phyloP scores from a whole-genome alignment of 148 eudicot genomes.

The Talinum fruticosum region DNA sequence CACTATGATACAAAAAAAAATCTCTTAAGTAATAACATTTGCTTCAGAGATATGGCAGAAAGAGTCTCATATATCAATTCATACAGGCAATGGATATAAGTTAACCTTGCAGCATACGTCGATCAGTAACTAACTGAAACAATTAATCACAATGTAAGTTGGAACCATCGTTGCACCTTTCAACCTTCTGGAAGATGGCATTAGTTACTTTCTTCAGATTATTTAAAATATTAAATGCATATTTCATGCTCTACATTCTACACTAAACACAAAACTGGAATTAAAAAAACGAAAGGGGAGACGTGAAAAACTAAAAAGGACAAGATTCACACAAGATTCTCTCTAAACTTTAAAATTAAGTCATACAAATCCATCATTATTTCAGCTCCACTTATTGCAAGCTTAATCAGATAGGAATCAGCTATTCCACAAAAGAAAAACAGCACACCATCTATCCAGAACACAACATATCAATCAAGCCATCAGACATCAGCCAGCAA shows the following conservation, averaged over 20 bases:
- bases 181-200: background rate
- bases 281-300: background rate
- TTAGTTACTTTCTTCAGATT: background rate
- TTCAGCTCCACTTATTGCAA: background rate
- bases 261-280: background rate
- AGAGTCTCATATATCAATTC: too few relatives aligned
- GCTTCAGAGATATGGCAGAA: too few relatives aligned
- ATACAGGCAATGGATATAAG: background rate
- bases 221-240: background rate
- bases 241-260: background rate
- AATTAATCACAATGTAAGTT: background rate
- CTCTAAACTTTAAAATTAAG: background rate
- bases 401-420: background rate
- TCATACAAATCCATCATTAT: background rate
- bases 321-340: background rate
- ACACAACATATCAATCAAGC: background rate
- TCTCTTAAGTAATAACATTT: background rate
- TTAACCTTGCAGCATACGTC: background rate
- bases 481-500: background rate
- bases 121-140: background rate
- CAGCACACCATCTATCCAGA: background rate
- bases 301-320: background rate
- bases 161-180: background rate
- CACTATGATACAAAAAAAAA: constrained; percentile 50
- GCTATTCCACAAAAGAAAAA: background rate